Base-by-base conservation (phyloP, 768 basidiomycete species). In the Leccinum aurantiacum region DNA sequence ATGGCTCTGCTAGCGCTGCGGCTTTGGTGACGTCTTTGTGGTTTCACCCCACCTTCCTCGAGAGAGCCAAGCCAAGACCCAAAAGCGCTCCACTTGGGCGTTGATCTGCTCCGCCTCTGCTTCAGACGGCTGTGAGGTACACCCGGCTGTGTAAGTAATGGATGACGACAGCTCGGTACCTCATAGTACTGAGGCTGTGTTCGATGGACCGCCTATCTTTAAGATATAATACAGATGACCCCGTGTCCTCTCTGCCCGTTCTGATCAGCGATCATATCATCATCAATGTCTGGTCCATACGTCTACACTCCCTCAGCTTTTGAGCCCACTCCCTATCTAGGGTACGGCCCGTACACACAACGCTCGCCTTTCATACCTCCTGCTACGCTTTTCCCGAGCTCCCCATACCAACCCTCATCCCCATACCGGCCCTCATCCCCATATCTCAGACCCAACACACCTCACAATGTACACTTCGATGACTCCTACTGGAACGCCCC, bases 301-400 rank as follows among this genome's bases (percentile, higher is more conserved):
- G 66, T 79, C 46, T 83, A 79, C 55, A 75, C 71, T 1, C 80
- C 80, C 2, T 24, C 67, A 6, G 56, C 74, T n/a, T 77, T 72
- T 59, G 67, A 71, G 57, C 69, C 74, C 24, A 76, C 75, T 6
- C 72, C 73, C 24, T 78, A 73, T 59, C 70, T 70, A 66, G 67
- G 71, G 56, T 71, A 67, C 57, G 73, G 60, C 64, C n/a, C 56
- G 24, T 74, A 63, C 63, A 69, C 69, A 63, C 74, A 72, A 57
- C 71, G 65, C 27, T 80, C 81, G 0, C 80, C 82, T 1, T 82
- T 82, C 63, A 74, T 79, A 46, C 81, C 80, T 3, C 70, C 73
- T 27, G 61, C 75, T 35, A 58, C 73, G 6, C 71, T 80, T 6
- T 77, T 65, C 57, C 72, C 75, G 3, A 60, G 71, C 17, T 81